These are phyloP conservation scores for Symbiotaphrina buchneri DNA, from an alignment of 495 filamentous ascomycete genomes.

Conservation along the genomic window DNA sequence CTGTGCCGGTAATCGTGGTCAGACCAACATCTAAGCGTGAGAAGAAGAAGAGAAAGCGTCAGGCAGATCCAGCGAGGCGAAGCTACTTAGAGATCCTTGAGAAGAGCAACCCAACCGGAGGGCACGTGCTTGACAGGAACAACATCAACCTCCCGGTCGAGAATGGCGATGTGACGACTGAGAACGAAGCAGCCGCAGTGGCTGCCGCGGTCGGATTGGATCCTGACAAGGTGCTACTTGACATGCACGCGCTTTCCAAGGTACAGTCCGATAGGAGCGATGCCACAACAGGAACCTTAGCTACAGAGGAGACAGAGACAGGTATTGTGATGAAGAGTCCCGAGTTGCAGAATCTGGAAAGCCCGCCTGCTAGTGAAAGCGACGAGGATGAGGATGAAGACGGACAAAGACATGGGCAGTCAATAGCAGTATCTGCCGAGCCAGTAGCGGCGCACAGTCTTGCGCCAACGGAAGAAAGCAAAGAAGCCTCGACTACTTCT, in stretches of 20 bases:
- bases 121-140: conserved; percentile 8
- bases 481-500: too few species aligned
- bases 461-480: too few species aligned
- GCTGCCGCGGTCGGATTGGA: conserved; percentile 12
- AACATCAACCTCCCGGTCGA: conserved; percentile 6
- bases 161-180: conserved; percentile 4
- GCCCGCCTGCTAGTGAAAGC: conserved; percentile 12
- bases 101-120: conserved; percentile 16
- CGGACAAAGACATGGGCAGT: too few species aligned
- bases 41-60: conserved; percentile 81
- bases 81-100: conserved; percentile 66
- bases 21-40: conserved; percentile 72
- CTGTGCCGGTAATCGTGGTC: conserved; percentile 92
- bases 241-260: background rate
- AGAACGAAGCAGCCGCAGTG: conserved; percentile 13
- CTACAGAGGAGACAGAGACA: conserved; percentile 1
- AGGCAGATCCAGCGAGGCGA: conserved; percentile 51
- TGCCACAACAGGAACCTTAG: background rate
- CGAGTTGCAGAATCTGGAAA: conserved; percentile 11
- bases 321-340: conserved; percentile 15
- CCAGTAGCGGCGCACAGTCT: too few species aligned
- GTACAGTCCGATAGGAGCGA: background rate
- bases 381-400: conserved; percentile 8
- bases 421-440: background rate
- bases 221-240: too few species aligned